Evolutionary conservation across 495 filamentous ascomycete species (phyloP), one percentile per base, ranked within the genome.

Genomic region (Aspergillus hancockii): DNA sequence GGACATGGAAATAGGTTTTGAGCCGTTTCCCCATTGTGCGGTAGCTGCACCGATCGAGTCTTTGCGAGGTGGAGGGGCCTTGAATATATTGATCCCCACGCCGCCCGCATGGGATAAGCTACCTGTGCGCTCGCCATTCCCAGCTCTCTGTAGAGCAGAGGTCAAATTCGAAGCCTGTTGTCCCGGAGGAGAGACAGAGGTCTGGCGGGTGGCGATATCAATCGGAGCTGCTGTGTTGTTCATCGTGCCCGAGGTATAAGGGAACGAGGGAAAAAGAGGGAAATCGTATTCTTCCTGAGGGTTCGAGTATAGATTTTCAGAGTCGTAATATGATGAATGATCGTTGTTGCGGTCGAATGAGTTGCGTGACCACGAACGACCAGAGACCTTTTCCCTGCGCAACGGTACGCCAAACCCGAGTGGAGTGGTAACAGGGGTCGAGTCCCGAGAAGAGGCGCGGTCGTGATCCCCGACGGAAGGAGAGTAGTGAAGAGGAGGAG

Each of bases 1-100:
- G 52, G 84, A 84, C 81, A 92, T 87, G 32, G 90, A 90, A 58
- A 97, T 97, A 41, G 92, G 91, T 74, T 90, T 91, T 23, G 91
- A 88, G 59, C 89, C 91, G 53, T 85, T 87, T 57, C 85, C 87
- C 75, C 88, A 82, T 67, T 83, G 82, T 58, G 77, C 66, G 49
- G 75, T 73, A 38, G 75, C 76, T 60, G 76, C 67, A 51, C 76
- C 83, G 70, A 93, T 85, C 46, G 91, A 93, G 69, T 92, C 90
- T 72, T 93, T 79, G 70, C 85, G 75, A 67, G 75, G 75, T 40
- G 72, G 71, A 21, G 75, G 70, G 65, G 82, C 73, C 75, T 85
- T 77, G 74, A 85, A 75, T 80, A 87, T 81, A 78, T 85, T 71
- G 75, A 84, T 76, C 67, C 74, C 71, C 55, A 77, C 72, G 57